phyloP scores from a whole-genome alignment of 1,284 basidiomycete species.

The Moesziomyces sp. region DNA sequence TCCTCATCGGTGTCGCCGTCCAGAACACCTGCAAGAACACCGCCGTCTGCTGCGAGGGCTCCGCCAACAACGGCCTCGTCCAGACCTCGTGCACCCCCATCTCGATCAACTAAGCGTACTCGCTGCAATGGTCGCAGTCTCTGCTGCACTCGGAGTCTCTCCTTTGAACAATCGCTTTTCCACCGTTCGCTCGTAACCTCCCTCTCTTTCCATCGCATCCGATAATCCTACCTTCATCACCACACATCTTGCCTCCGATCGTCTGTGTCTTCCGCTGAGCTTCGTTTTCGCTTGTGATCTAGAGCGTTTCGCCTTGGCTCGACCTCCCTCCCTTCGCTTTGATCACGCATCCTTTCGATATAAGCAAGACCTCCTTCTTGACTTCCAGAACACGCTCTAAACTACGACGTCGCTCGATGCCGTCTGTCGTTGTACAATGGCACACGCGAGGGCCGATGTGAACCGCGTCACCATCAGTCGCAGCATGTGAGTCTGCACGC shows the following conservation, averaged over 20 bases:
- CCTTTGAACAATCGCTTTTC: slow-evolving; percentile 4
- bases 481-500: too few relatives aligned
- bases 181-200: background rate
- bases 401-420: too few relatives aligned
- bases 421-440: too few relatives aligned
- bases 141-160: background rate
- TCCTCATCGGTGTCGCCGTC: slow-evolving; percentile 25
- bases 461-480: too few relatives aligned
- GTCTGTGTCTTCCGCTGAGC: background rate
- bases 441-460: too few relatives aligned
- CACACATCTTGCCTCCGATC: background rate
- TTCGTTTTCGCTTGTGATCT: too few relatives aligned
- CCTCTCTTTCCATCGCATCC: slow-evolving; percentile 10
- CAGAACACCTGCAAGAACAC: slow-evolving; percentile 52
- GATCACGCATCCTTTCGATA: too few relatives aligned
- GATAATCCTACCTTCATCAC: slow-evolving; percentile 9
- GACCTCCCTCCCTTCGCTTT: too few relatives aligned
- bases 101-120: slow-evolving; percentile 43
- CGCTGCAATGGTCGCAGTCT: background rate
- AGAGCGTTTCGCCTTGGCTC: too few relatives aligned
- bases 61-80: slow-evolving; percentile 51
- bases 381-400: too few relatives aligned
- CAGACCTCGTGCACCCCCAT: slow-evolving; percentile 54
- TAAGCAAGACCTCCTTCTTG: too few relatives aligned
- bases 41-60: slow-evolving; percentile 45